Evolutionary conservation across 1,284 basidiomycete species (phyloP).

Genomic region (Athelia sp.): DNA sequence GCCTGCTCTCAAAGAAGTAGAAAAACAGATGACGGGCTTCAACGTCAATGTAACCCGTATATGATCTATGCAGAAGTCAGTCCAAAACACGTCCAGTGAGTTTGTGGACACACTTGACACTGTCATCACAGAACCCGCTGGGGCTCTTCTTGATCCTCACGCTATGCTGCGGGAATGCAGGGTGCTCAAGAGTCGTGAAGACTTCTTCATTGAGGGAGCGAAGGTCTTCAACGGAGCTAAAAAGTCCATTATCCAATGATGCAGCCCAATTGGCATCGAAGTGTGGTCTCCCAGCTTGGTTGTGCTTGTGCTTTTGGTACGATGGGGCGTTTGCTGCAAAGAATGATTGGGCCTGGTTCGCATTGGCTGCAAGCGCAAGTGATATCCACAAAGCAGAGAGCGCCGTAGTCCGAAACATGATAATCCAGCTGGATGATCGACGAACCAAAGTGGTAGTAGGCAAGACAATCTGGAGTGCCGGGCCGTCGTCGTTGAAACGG

Average conservation of each 20-base stretch:
- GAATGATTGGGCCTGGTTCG: background rate
- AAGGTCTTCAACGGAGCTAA: slow-evolving; percentile 37
- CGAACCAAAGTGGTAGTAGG: too few relatives aligned
- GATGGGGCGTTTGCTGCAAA: background rate
- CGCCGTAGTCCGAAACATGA: too few relatives aligned
- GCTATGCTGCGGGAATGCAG: slow-evolving; percentile 45
- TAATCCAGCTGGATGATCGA: too few relatives aligned
- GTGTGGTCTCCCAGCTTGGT: too few relatives aligned
- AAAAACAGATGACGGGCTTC: slow-evolving; percentile 76
- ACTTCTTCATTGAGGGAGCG: slow-evolving; percentile 33
- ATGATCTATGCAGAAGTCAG: slow-evolving; percentile 20
- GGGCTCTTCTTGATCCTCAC: slow-evolving; percentile 47
- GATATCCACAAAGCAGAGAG: too few relatives aligned
- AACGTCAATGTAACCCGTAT: slow-evolving; percentile 62
- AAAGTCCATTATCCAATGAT: slow-evolving; percentile 22
- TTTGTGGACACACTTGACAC: slow-evolving; percentile 36
- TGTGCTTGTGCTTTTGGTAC: background rate
- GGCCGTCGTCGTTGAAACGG: too few relatives aligned
- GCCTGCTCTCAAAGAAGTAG: slow-evolving; percentile 82
- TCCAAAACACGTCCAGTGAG: background rate
- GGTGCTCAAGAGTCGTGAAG: slow-evolving; percentile 47
- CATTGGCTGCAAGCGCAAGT: too few relatives aligned
- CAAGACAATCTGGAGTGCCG: too few relatives aligned
- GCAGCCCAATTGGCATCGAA: background rate
- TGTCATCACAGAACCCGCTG: slow-evolving; percentile 42